Conservation (phyloP, 2,329 filamentous ascomycete genomes). For the Botrytis fragariae region DNA sequence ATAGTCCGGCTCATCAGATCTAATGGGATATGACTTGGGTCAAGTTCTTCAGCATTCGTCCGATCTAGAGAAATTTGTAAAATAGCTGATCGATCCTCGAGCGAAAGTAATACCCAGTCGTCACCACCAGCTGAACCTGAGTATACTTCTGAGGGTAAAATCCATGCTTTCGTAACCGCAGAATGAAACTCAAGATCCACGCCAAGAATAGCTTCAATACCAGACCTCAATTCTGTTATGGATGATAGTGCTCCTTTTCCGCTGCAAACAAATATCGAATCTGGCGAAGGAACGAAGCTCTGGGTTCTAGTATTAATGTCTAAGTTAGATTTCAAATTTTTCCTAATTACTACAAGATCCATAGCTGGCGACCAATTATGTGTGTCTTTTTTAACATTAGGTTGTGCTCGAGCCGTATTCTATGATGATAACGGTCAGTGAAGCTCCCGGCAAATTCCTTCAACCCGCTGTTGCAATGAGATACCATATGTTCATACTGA, state of each 20-base stretch:
- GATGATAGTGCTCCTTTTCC: slow-evolving; percentile 61
- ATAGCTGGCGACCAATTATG: slow-evolving; percentile 55
- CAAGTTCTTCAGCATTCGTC: slow-evolving; percentile 45
- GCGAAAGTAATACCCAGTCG: slow-evolving; percentile 35
- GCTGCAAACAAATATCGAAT: slow-evolving; percentile 65
- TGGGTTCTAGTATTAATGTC: slow-evolving; percentile 15
- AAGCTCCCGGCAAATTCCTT: too few species aligned
- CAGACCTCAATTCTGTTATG: slow-evolving; percentile 67
- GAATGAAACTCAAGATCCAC: slow-evolving; percentile 52
- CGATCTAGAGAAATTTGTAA: slow-evolving; percentile 51
- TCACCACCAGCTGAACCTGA: slow-evolving; percentile 21
- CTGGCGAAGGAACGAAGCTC: slow-evolving; percentile 41
- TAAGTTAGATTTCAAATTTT: slow-evolving; percentile 19
- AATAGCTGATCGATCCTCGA: slow-evolving; percentile 34
- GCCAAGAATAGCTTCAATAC: slow-evolving; percentile 66
- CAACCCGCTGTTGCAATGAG: background rate
- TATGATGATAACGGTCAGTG: slow-evolving; percentile 35
- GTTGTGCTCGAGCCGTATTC: slow-evolving; percentile 54
- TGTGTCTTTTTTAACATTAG: slow-evolving; percentile 57
- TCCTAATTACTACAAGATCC: slow-evolving; percentile 43
- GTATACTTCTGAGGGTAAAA: slow-evolving; percentile 40
- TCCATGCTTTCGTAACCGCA: slow-evolving; percentile 53
- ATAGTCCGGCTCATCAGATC: slow-evolving; percentile 55
- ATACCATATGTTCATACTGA: slow-evolving; percentile 27
- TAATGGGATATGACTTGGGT: slow-evolving; percentile 45